phyloP scores from a whole-genome alignment of 306 rosid genomes.

The Pachyrhizus erosus region DNA sequence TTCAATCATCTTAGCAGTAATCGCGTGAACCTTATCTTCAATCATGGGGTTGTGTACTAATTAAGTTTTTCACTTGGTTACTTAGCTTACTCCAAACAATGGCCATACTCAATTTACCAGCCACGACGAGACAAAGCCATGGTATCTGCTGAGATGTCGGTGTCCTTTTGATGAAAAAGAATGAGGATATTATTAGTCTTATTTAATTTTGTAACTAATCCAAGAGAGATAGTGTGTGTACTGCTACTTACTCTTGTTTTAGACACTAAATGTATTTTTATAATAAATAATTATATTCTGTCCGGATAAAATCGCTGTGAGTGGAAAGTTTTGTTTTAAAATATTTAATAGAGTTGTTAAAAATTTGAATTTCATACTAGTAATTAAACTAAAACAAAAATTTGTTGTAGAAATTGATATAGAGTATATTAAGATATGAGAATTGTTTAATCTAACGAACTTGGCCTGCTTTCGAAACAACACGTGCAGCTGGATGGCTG shows the following conservation, averaged over 20 bases:
- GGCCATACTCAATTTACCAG: conserved; percentile 31
- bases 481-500: conserved; percentile 19
- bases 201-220: conserved; percentile 17
- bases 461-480: conserved; percentile 28
- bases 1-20: conserved; percentile 1
- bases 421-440: too few species aligned
- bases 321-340: too few species aligned
- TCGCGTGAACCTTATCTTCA: conserved; percentile 24
- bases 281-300: too few species aligned
- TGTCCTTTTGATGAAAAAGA: conserved; percentile 31
- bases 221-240: background rate
- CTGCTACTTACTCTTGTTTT: background rate
- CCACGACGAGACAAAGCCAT: conserved; percentile 39
- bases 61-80: conserved; percentile 20
- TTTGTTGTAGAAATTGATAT: too few species aligned
- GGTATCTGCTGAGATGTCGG: conserved; percentile 43
- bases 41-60: conserved; percentile 32
- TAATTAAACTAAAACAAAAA: too few species aligned
- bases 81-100: conserved; percentile 33
- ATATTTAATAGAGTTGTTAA: too few species aligned
- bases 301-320: too few species aligned
- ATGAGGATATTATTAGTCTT: background rate
- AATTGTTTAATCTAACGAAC: background rate
- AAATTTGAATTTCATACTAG: too few species aligned
- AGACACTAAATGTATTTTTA: too few species aligned